These are phyloP conservation scores for Penicillium verrucosum DNA, from an alignment of 2,329 filamentous ascomycete species.

Conservation along the genomic window DNA sequence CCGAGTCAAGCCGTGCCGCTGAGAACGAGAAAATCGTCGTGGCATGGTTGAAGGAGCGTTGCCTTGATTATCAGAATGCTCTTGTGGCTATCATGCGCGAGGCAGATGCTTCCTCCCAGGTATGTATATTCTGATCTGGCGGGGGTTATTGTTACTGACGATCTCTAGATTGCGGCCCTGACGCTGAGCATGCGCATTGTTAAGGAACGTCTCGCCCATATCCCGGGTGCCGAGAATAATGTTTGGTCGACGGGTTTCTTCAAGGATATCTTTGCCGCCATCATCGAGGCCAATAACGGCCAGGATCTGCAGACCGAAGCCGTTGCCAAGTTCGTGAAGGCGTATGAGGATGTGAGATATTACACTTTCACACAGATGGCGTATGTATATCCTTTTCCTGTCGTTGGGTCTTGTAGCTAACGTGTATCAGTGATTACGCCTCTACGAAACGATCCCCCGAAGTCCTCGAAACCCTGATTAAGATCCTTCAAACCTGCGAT, in stretches of 20 bases:
- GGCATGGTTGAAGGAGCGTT: slow-evolving; percentile 73
- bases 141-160: slow-evolving; percentile 11
- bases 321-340: slow-evolving; percentile 70
- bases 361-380: slow-evolving; percentile 73
- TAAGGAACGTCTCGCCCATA: slow-evolving; percentile 69
- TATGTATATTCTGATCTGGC: slow-evolving; percentile 17
- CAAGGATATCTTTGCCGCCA: slow-evolving; percentile 57
- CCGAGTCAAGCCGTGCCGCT: slow-evolving; percentile 60
- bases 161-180: slow-evolving; percentile 61
- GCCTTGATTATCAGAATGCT: slow-evolving; percentile 65
- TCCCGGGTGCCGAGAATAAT: slow-evolving; percentile 60
- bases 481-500: slow-evolving; percentile 54
- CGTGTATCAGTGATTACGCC: slow-evolving; percentile 35
- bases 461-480: slow-evolving; percentile 37
- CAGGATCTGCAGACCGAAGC: slow-evolving; percentile 68
- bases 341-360: slow-evolving; percentile 80
- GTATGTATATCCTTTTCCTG: slow-evolving; percentile 48
- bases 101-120: slow-evolving; percentile 57
- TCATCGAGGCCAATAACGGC: slow-evolving; percentile 59
- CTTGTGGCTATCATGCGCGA: slow-evolving; percentile 61
- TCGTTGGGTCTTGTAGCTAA: slow-evolving; percentile 2
- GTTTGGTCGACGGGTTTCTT: slow-evolving; percentile 73
- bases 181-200: slow-evolving; percentile 79
- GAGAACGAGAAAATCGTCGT: slow-evolving; percentile 73
- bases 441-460: slow-evolving; percentile 25